Percentiles rank a stretch among this genome's conserved stretches.
phyloP scores from a whole-genome alignment of 2,329 filamentous ascomycete species.

The Fusarium sambucinum region DNA sequence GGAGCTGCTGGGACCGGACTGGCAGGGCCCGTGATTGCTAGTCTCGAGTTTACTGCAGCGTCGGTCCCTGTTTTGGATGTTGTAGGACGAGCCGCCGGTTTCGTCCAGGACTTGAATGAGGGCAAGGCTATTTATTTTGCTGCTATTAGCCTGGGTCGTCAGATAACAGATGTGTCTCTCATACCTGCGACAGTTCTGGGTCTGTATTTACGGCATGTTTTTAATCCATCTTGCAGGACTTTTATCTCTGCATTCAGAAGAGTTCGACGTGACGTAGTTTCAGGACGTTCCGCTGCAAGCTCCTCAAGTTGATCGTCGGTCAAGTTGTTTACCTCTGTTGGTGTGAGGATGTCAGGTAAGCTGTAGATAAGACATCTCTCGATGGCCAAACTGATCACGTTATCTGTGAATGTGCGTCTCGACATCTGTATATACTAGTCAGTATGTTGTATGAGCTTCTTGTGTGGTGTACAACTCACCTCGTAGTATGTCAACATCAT shows the following conservation, averaged over 20 bases:
- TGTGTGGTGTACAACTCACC: conserved; percentile 47
- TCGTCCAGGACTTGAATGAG: neutral
- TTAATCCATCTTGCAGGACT: neutral
- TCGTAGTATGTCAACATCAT: conserved; percentile 60
- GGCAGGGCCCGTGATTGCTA: neutral
- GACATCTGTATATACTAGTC: conserved; percentile 53
- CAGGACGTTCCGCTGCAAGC: neutral
- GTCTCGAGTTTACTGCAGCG: neutral
- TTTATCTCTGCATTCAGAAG: neutral
- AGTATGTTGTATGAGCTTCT: neutral
- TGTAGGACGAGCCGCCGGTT: accelerated
- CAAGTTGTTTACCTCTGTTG: conserved; percentile 48
- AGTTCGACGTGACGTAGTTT: neutral
- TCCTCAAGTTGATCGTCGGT: neutral
- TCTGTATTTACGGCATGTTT: neutral
- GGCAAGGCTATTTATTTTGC: neutral
- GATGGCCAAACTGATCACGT: conserved; percentile 61
- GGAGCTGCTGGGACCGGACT: neutral
- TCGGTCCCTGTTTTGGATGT: neutral
- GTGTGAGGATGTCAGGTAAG: conserved; percentile 57
- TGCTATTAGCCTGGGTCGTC: neutral
- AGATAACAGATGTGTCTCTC: neutral
- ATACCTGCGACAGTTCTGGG: neutral
- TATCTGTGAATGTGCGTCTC: conserved; percentile 60
- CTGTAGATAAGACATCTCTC: conserved; percentile 62